Conservation (phyloP, 2,329 filamentous ascomycete genomes). For the Pyrenochaeta sp. region DNA sequence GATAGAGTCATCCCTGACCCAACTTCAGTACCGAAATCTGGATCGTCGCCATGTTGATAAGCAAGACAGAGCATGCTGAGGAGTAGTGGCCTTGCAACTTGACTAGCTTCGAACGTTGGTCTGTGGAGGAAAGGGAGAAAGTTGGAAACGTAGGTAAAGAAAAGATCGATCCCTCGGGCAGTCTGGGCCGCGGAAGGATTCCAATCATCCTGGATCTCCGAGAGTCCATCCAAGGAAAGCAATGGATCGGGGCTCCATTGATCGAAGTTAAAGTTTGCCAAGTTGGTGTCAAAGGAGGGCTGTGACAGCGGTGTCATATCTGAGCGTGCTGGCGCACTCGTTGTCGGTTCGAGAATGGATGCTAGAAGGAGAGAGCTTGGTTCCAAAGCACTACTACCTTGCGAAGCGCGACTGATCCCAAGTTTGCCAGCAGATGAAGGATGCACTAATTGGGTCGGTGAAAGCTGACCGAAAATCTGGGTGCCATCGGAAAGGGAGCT, state of each 20-base stretch:
- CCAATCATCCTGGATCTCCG: slow-evolving; percentile 15
- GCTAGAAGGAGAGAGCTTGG: neutral
- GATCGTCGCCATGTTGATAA: slow-evolving; percentile 28
- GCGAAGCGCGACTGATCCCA: neutral
- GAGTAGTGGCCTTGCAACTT: slow-evolving; percentile 12
- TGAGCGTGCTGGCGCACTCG: neutral
- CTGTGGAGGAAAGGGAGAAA: slow-evolving; percentile 21
- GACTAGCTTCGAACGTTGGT: slow-evolving; percentile 18
- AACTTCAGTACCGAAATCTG: slow-evolving; percentile 10
- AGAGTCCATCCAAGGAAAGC: slow-evolving; percentile 7
- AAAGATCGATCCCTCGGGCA: slow-evolving; percentile 15
- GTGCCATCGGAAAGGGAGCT: neutral
- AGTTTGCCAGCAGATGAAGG: neutral
- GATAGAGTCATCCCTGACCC: slow-evolving; percentile 18
- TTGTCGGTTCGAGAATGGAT: neutral
- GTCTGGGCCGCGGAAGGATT: slow-evolving; percentile 10
- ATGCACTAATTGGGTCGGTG: neutral
- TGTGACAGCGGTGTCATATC: neutral
- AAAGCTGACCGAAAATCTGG: neutral
- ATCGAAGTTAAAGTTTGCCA: slow-evolving; percentile 8
- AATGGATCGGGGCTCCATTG: slow-evolving; percentile 16
- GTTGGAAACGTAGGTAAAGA: slow-evolving; percentile 16
- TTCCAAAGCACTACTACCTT: neutral
- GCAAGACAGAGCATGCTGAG: slow-evolving; percentile 23
- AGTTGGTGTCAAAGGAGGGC: slow-evolving; percentile 1